phyloP scores from a whole-genome alignment of 2,329 filamentous ascomycete species.

The Exophiala sideris region DNA sequence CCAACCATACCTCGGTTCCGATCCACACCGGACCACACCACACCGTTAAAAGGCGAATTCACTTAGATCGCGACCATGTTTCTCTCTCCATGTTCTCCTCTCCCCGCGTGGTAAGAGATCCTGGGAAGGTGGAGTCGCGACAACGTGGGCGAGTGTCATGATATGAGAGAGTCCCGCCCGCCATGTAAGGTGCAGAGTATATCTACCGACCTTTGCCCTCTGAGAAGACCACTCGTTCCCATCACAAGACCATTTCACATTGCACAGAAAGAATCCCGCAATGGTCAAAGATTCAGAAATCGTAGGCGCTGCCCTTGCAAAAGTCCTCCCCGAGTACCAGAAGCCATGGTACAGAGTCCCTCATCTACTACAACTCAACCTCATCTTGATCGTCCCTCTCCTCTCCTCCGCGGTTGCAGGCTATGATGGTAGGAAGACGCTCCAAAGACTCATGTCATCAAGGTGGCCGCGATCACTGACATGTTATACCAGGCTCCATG shows the following conservation, averaged over 20 bases:
- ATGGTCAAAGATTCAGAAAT: conserved; percentile 30
- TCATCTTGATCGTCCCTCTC: conserved; percentile 44
- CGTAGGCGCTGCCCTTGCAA: conserved; percentile 30
- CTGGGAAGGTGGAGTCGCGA: too few relatives aligned
- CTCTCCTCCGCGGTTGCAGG: conserved; percentile 44
- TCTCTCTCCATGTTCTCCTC: too few relatives aligned
- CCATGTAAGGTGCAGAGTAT: too few relatives aligned
- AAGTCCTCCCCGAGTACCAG: conserved; percentile 41
- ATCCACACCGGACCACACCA: too few relatives aligned
- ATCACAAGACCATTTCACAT: not conserved
- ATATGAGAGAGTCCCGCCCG: too few relatives aligned
- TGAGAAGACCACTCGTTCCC: too few relatives aligned
- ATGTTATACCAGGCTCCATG: conserved; percentile 33
- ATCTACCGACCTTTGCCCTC: too few relatives aligned
- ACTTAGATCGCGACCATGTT: too few relatives aligned
- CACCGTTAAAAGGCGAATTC: too few relatives aligned
- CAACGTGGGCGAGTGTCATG: too few relatives aligned
- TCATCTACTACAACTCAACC: conserved; percentile 45
- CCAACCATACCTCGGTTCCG: too few relatives aligned
- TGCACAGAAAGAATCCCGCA: not conserved
- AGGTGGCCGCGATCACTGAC: not conserved
- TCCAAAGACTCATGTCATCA: not conserved
- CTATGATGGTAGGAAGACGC: conserved; percentile 41
- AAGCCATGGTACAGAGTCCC: conserved; percentile 43
- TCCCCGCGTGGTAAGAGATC: too few relatives aligned